A percentile compares a stretch with the other conserved stretches of the same genome.
phyloP scores from a whole-genome alignment of 805 yeast species.

The Starmerella tilneyi region DNA sequence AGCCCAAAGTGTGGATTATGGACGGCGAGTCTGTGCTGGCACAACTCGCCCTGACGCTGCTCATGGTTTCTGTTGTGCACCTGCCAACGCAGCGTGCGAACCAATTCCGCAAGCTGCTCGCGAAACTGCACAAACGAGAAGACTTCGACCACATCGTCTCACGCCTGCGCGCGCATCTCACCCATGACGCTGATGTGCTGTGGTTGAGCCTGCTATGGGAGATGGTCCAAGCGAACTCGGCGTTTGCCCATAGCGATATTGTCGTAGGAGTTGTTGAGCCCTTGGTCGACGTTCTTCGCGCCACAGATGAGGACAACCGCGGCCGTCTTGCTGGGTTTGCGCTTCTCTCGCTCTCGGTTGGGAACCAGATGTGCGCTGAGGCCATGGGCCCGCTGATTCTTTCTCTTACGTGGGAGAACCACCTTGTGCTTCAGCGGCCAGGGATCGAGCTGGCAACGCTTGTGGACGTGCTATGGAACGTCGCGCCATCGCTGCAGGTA shows the following conservation, averaged over 20 bases:
- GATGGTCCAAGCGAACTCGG: constrained; percentile 58
- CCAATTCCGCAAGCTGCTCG: constrained; percentile 29
- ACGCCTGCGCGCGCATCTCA: constrained; percentile 8
- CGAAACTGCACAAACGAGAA: constrained; percentile 29
- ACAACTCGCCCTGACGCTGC: constrained; percentile 49
- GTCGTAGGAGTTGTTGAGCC: constrained; percentile 33
- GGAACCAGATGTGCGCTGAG: constrained; percentile 8
- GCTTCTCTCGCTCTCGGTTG: constrained; percentile 15
- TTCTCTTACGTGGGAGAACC: constrained; percentile 1
- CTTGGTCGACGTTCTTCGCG: constrained; percentile 14
- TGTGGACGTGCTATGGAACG: constrained; percentile 22
- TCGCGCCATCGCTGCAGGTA: constrained; percentile 15
- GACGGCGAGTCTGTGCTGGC: constrained; percentile 33
- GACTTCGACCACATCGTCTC: constrained; percentile 29
- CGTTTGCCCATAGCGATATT: constrained; percentile 31
- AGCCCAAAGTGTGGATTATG: constrained; percentile 24
- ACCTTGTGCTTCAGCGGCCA: constrained; percentile 12
- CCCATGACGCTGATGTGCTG: constrained; percentile 37
- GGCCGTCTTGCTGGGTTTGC: constrained; percentile 14
- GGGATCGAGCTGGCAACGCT: constrained; percentile 14
- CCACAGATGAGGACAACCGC: not conserved
- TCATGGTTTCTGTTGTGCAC: constrained; percentile 52
- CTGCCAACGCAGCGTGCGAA: constrained; percentile 40
- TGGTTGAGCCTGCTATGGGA: constrained; percentile 61
- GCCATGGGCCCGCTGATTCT: constrained; percentile 11